Evolutionary conservation across 1,284 basidiomycete species (phyloP), one percentile per base, ranked within the genome.

Genomic region (Ganoderma lingzhi): DNA sequence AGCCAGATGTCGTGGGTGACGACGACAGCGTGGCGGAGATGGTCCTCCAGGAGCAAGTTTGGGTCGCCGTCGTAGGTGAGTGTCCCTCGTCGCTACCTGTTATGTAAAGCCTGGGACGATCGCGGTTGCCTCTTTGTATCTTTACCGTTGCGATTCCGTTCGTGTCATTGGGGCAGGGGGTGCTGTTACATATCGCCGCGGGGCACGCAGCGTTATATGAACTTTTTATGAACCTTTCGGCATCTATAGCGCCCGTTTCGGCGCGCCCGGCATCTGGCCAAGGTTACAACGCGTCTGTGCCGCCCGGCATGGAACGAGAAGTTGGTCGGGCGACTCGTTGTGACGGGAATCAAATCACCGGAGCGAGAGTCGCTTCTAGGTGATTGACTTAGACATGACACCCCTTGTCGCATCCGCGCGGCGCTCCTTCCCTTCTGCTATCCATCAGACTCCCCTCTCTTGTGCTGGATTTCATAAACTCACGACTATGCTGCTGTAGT

Each of bases 1-100:
- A 76, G 65, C 72, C 78, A 3, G 39, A 30, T 30, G 60, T 72
- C 10, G 74, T 76, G 14, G 77, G 76, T 3, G 70, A 71, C 19
- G 73, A 82, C 59, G 73, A 76, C n/a, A 76, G 78, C 60, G 76
- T 83, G 30, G 73, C 71, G 39, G 48, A 74, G 19, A 76, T 77
- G n/a, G 72, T 83, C 14, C 69, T 81, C 2, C 66, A 79, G 8
- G 79, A 82, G 39, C 69, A 75, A 17, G 75, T 76, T 1, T 83
- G 82, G 82, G 75, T 79, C 17, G 80, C 78, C 6, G 77, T 83
- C 14, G 79, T 82, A 32, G 75, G 82, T 82, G 63, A 67, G 81
- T 76, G 30, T n/a, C 35, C 23, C 32, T 28, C 14, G n/a, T 48
- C 15, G 37, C 19, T 14, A 19, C 37, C n/a, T 6, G 6, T n/a